Evolutionary conservation across 2,329 filamentous ascomycete species (phyloP), one percentile per base, ranked within the genome.

Genomic region (Aspergillus sp.): DNA sequence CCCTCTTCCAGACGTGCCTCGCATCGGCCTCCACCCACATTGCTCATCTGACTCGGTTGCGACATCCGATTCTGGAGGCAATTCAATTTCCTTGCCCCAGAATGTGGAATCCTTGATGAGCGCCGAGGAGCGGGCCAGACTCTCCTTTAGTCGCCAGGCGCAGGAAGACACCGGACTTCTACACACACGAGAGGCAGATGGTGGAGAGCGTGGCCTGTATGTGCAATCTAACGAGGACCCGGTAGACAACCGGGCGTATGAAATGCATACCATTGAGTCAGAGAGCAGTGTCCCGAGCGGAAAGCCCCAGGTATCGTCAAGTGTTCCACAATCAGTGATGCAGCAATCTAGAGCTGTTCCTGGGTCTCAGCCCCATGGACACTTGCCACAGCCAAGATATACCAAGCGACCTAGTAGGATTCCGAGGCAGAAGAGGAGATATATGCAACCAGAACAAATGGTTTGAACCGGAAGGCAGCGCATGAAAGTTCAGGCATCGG

Each of bases 61-160:
- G 56, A 90, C 87, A 3, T 82, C 78, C 3, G 81, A 80, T 19
- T 87, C 85, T 0, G 82, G 77, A 9, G 80, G 76, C 52, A 84
- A 86, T 66, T 88, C 86, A 0, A 81, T 92, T 30, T 87, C 87
- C 67, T 78, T 89, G 70, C 89, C 90, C 0, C 84, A 86, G 12
- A 82, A 86, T 45, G 87, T 92, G 51, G 89, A 93, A 68, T 90
- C 85, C 69, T 86, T 94, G 69, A 91, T 96, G 85, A 86, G 86
- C 63, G 87, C 89, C 6, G 91, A 95, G 72, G 91, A 94, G 70
- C 85, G 87, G 38, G 84, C 84, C 64, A 90, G 91, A 70, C 91
- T 92, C 71, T 84, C 87, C 68, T 84, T 91, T 69, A 87, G 88
- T 2, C 89, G 90, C 70, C 73, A 73, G 61, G 67, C 66, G 69